Evolutionary conservation across 1,284 basidiomycete genomes (phyloP).

Genomic region (Porogramme epimiltina): DNA sequence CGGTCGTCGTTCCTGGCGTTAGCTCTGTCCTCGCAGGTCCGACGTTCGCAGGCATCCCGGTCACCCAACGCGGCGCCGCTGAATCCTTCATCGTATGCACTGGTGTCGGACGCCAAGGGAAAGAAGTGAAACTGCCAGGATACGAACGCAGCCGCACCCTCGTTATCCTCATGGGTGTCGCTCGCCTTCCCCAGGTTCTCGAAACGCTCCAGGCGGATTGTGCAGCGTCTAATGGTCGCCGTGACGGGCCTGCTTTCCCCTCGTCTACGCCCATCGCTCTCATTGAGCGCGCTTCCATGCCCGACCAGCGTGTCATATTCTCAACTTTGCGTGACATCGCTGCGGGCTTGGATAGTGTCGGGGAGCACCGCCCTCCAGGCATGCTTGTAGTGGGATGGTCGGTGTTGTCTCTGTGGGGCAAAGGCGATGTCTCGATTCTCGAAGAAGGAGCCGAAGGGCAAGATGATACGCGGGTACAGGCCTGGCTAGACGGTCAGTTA

Average conservation of each 20-base stretch:
- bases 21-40: constrained; percentile 89
- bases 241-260: constrained; percentile 73
- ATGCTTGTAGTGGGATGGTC: constrained; percentile 97
- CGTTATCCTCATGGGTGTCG: constrained; percentile 94
- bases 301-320: constrained; percentile 86
- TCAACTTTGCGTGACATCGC: constrained; percentile 80
- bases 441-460: constrained; percentile 44
- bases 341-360: constrained; percentile 69
- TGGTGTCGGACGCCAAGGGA: constrained; percentile 88
- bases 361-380: constrained; percentile 91
- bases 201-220: constrained; percentile 50
- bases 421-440: constrained; percentile 54
- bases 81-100: constrained; percentile 91
- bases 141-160: constrained; percentile 85
- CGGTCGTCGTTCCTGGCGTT: constrained; percentile 88
- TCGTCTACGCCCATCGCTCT: constrained; percentile 84
- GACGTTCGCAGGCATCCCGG: constrained; percentile 86
- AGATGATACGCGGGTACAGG: constrained; percentile 52
- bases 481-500: constrained; percentile 55
- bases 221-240: constrained; percentile 19
- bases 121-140: constrained; percentile 82
- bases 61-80: constrained; percentile 94
- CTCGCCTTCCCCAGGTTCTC: constrained; percentile 76
- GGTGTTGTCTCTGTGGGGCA: constrained; percentile 61
- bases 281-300: constrained; percentile 90